Evolutionary conservation across 1,284 basidiomycete species (phyloP), one percentile per base, ranked within the genome.

Genomic region (Heterobasidion irregulare): DNA sequence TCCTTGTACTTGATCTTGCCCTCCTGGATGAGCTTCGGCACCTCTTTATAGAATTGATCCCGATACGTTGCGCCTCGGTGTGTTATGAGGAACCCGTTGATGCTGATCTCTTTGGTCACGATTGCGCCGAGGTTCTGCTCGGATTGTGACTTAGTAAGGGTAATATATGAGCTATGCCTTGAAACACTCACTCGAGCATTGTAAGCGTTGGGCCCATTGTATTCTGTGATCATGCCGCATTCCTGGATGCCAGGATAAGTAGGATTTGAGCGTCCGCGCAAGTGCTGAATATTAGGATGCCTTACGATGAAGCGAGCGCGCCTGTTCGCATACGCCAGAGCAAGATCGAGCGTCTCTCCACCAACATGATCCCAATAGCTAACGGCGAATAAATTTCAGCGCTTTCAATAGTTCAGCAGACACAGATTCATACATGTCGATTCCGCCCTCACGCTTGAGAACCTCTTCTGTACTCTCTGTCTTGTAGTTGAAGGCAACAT

Each of bases 401-500:
- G 13, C 3, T 51, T 10, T 8, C 26, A 35, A 38, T 41, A 50
- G 13, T 2, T 2, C 19, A 6, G 26, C 26, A 26, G 4, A 34
- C 32, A 36, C 15, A 35, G 12, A 18, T 35, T 56, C 64, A 12
- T 68, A 79, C 76, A 78, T 70, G 61, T 76, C 74, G 58, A 84
- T 77, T 8, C 79, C 73, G 0, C 85, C 83, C 54, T 84, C 74
- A 61, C 77, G 75, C 59, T 72, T 70, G 58, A 89, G 75, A 2
- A 83, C 75, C 32, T 79, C 72, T 44, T 68, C 69, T 10, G 78
- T 79, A 48, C 70, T 68, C 15, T 68, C 68, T 0, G 71, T 78
- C 70, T 90, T 91, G 73, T 92, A 91, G 69, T 91, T 88, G 72
- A 91, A 82, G 0, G 77, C 82, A 12, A 82, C 77, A 63, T 92